Evolutionary conservation across 768 basidiomycete genomes (phyloP), one percentile per base, ranked within the genome.

Genomic region (Tubosaeta sp.): DNA sequence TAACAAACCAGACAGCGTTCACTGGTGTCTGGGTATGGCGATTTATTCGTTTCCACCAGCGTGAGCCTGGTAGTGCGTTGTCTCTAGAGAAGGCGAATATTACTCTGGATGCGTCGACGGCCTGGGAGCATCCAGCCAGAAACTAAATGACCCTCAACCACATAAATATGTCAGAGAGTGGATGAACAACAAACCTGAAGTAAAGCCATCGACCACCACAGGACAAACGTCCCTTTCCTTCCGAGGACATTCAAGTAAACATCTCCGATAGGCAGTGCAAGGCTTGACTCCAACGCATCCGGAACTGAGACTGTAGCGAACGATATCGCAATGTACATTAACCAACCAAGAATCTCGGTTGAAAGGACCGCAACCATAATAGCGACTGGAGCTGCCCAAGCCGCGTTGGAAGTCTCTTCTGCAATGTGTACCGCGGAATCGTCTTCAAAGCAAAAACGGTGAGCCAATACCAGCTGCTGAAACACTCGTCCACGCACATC

Each of bases 351-450:
- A 42, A 72, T 54, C 33, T 71, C 68, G 3, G 75, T 75, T 3
- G 55, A 70, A 13, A 63, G 59, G 35, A 77, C 74, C 26, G 71
- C 73, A 41, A 75, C 65, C 55, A 76, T 62, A 57, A 76, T 78
- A 6, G 75, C 74, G 33, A 77, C 68, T 6, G 77, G 76, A 19
- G 73, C 76, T 12, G 74, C 72, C 22, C 66, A 61, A 5, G 75
- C 71, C n/a, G 74, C 73, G 39, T 73, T 72, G 6, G 75, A 63
- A 0, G 70, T 73, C 64, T 78, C 75, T 54, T 76, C 76, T 4
- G 77, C 68, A 16, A 78, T 74, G 50, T 76, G 75, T 6, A 71
- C 77, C 10, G 74, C 76, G 17, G 76, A 78, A 57, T 78, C 75
- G 34, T 76, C 76, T 77, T 57, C 12, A 33, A 25, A 45, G 46